Evolutionary conservation across 140 eudicot species (phyloP).

Genomic region (Stevia rebaudiana): DNA sequence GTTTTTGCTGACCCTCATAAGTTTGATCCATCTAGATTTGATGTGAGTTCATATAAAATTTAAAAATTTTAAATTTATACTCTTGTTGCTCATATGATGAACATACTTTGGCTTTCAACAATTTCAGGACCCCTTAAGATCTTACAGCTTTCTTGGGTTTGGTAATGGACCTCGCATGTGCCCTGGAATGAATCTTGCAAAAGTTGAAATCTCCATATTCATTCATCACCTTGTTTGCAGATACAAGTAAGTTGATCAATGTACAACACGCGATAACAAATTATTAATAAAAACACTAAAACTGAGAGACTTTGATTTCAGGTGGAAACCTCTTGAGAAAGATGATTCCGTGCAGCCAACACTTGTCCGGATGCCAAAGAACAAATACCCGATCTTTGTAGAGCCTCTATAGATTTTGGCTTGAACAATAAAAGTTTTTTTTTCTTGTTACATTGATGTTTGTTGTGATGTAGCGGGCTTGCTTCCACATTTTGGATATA

Average conservation of each 20-base stretch:
- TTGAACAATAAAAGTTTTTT: too few species aligned
- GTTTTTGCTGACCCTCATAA: conserved; percentile 53
- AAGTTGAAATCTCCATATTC: conserved; percentile 63
- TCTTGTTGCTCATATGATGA: too few species aligned
- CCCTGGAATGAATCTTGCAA: conserved; percentile 81
- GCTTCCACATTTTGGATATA: too few species aligned
- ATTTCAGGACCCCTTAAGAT: conserved; percentile 62
- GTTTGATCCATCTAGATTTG: conserved; percentile 83
- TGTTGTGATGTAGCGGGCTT: too few species aligned
- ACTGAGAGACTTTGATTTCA: conserved; percentile 28
- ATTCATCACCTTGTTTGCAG: conserved; percentile 72
- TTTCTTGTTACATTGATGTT: too few species aligned
- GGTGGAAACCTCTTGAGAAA: conserved; percentile 76
- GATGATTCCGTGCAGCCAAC: conserved; percentile 75
- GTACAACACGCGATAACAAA: not conserved
- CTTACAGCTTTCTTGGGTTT: conserved; percentile 74
- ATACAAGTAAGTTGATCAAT: conserved; percentile 50
- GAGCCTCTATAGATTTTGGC: conserved; percentile 38
- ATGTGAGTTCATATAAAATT: conserved; percentile 37
- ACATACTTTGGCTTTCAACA: conserved; percentile 4
- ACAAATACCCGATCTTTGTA: conserved; percentile 65
- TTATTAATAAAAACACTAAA: not conserved
- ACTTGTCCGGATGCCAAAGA: conserved; percentile 83
- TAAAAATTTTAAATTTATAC: too few species aligned
- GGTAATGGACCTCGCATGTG: conserved; percentile 87